These are phyloP conservation scores for Bolboschoenoplectus hybrid DNA, from an alignment of 202 grass and related monocot genomes.

Conservation along the genomic window DNA sequence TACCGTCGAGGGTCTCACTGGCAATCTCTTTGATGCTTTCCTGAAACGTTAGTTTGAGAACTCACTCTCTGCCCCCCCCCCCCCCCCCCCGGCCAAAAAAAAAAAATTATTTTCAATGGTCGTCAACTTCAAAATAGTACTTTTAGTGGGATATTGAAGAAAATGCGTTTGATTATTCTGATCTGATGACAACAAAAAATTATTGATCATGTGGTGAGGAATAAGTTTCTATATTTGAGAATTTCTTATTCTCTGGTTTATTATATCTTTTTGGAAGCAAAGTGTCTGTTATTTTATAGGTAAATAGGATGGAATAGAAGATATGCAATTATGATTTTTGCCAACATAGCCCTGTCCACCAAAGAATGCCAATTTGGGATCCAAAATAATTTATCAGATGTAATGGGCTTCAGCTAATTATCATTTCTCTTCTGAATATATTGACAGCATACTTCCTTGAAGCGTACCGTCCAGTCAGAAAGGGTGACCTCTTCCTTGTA, in stretches of 20 bases:
- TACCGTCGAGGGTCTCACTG: slow-evolving; percentile 75
- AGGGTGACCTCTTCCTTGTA: slow-evolving; percentile 94
- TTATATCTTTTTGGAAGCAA: background rate
- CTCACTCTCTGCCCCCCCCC: background rate
- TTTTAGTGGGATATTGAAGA: background rate
- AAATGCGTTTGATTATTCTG: slow-evolving; percentile 7
- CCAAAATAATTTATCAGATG: background rate
- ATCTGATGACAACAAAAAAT: background rate
- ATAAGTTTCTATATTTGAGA: background rate
- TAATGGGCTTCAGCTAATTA: slow-evolving; percentile 16
- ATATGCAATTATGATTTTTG: background rate
- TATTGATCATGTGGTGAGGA: background rate
- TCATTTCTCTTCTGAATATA: slow-evolving; percentile 29
- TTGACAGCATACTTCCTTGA: slow-evolving; percentile 91
- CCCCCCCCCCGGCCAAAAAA: background rate
- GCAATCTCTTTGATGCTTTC: slow-evolving; percentile 79
- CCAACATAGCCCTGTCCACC: background rate
- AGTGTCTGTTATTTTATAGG: background rate
- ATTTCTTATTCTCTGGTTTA: background rate
- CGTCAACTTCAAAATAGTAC: background rate
- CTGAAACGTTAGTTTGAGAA: slow-evolving; percentile 67
- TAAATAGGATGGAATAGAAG: background rate
- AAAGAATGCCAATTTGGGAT: background rate
- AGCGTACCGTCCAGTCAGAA: slow-evolving; percentile 79
- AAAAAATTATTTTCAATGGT: slow-evolving; percentile 1